phyloP scores from a whole-genome alignment of 805 yeast species.

The Komagataella kurtzmanii region DNA sequence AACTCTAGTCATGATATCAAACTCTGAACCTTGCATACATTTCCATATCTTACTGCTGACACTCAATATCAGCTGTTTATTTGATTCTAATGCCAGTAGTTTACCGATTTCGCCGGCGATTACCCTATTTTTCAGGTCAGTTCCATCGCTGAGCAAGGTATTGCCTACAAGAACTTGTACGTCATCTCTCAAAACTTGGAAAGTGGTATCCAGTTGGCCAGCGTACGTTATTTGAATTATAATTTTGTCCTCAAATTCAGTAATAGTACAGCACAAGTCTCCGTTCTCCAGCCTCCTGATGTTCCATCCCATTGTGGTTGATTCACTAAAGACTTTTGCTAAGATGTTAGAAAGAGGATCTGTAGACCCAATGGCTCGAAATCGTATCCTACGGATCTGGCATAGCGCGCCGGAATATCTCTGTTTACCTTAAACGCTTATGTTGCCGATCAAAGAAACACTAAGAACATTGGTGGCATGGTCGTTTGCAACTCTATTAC shows the following conservation, averaged over 20 bases:
- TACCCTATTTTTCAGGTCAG: constrained; percentile 4
- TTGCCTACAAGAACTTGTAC: constrained; percentile 9
- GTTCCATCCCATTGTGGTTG: constrained; percentile 2
- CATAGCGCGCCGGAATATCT: neutral
- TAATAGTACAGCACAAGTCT: constrained; percentile 7
- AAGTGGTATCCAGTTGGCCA: constrained; percentile 35
- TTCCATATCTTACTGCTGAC: neutral
- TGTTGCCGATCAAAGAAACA: neutral
- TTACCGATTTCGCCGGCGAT: neutral
- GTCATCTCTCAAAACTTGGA: constrained; percentile 1
- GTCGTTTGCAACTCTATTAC: constrained; percentile 6
- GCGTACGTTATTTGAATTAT: constrained; percentile 25
- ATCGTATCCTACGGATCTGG: neutral
- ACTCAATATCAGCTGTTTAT: neutral
- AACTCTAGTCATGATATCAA: neutral
- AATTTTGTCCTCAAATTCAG: constrained; percentile 24
- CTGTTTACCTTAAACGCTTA: neutral
- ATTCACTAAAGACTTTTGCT: constrained; percentile 2
- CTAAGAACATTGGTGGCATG: neutral
- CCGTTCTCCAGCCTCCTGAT: constrained; percentile 6
- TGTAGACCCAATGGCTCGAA: constrained; percentile 2
- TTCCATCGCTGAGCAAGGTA: constrained; percentile 15
- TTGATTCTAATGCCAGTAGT: neutral
- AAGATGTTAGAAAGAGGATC: constrained; percentile 2
- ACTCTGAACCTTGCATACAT: neutral